A percentile compares a stretch with the other conserved stretches of the same genome.
These are phyloP conservation scores for Picea glauca DNA, from an alignment of 75 land plant species.

Conservation along the genomic window DNA sequence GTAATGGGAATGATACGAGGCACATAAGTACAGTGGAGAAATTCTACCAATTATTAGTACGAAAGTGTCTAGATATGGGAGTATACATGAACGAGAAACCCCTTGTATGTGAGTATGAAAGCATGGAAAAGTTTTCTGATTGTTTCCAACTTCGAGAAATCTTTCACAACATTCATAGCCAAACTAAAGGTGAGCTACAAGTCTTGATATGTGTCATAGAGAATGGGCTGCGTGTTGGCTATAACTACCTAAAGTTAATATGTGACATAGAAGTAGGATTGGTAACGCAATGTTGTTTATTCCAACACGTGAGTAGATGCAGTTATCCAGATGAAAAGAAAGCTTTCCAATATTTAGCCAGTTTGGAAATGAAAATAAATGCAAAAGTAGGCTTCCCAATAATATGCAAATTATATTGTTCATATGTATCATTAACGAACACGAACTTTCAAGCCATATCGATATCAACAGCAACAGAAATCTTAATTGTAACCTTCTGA, in stretches of 20 bases:
- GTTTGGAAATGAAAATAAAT: conserved; percentile 54
- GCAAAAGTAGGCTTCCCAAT: conserved; percentile 62
- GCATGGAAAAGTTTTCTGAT: conserved; percentile 15
- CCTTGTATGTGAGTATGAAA: background rate
- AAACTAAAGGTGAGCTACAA: background rate
- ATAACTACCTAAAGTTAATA: conserved; percentile 54
- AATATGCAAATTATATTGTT: too few species aligned
- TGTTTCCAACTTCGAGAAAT: conserved; percentile 11
- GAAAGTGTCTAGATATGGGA: conserved; percentile 17
- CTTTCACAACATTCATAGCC: background rate
- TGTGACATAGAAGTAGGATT: conserved; percentile 51
- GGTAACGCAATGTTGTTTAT: conserved; percentile 60
- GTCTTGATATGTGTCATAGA: conserved; percentile 48
- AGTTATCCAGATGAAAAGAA: background rate
- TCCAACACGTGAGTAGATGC: conserved; percentile 4
- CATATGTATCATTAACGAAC: too few species aligned
- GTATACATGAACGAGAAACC: conserved; percentile 21
- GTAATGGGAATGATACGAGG: background rate
- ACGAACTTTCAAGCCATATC: too few species aligned
- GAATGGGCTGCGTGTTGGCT: conserved; percentile 20
- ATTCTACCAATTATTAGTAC: background rate
- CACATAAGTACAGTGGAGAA: background rate
- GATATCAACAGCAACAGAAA: too few species aligned
- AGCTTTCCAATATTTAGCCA: conserved; percentile 45
- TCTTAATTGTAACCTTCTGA: too few species aligned